phyloP scores from a whole-genome alignment of 208 protist genomes.

The Leishmania arabica region DNA sequence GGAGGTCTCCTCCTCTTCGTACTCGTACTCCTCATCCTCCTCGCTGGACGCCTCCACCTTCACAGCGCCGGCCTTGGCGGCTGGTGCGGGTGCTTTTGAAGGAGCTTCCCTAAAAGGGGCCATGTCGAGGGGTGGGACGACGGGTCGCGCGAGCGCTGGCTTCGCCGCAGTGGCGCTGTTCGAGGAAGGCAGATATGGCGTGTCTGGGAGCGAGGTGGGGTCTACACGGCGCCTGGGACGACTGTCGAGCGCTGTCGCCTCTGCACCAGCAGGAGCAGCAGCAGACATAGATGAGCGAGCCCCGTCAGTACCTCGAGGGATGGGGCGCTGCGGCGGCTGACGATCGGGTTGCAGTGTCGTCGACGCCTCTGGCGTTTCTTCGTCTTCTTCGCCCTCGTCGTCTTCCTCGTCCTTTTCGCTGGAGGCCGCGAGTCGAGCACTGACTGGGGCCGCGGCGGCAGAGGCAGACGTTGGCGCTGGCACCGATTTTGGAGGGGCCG shows the following conservation, averaged over 20 bases:
- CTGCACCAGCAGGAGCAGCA: not conserved
- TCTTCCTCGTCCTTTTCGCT: constrained; percentile 41
- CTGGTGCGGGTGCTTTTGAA: not conserved
- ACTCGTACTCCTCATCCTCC: constrained; percentile 12
- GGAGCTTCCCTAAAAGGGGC: not conserved
- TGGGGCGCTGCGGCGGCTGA: not conserved
- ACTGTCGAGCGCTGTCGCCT: not conserved
- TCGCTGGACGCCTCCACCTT: constrained; percentile 7
- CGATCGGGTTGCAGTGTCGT: not conserved
- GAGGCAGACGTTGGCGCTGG: not conserved
- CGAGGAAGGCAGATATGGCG: not conserved
- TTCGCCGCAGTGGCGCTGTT: not conserved
- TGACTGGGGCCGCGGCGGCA: not conserved
- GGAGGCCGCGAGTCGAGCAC: not conserved
- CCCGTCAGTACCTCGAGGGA: not conserved
- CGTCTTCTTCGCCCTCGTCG: constrained; percentile 37
- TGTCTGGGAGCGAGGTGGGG: not conserved
- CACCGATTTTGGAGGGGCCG: not conserved
- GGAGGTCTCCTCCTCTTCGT: not conserved
- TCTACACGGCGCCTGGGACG: not conserved
- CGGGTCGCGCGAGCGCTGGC: not conserved
- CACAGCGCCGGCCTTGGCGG: constrained; percentile 6
- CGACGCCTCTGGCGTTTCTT: constrained; percentile 5
- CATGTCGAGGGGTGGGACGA: not conserved
- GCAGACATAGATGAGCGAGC: not conserved